Conservation (phyloP, 2,329 filamentous ascomycete genomes). For the Moelleriella libera region DNA sequence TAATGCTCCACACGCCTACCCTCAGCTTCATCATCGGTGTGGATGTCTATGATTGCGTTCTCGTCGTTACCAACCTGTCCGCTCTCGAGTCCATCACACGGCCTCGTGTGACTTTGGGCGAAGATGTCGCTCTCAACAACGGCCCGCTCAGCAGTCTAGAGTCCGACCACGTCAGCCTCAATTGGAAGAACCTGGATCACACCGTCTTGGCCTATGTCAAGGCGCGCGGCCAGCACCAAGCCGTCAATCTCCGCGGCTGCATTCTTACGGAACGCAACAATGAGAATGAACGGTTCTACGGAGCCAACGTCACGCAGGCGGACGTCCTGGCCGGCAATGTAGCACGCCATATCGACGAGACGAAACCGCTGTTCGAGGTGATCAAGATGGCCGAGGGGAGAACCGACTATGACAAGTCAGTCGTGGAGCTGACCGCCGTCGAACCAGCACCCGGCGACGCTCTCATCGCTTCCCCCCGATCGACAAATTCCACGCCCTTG, state of each 20-base stretch:
- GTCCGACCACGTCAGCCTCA: constrained; percentile 31
- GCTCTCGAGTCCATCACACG: constrained; percentile 76
- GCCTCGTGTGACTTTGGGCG: constrained; percentile 64
- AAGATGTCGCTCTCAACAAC: constrained; percentile 62
- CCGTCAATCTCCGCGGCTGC: constrained; percentile 40
- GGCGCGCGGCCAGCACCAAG: constrained; percentile 38
- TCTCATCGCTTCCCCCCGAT: constrained; percentile 32
- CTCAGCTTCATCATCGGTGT: constrained; percentile 83
- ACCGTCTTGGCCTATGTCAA: constrained; percentile 46
- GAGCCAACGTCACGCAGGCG: constrained; percentile 32
- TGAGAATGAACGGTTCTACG: constrained; percentile 47
- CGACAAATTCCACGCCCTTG: constrained; percentile 20
- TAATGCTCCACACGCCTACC: constrained; percentile 78
- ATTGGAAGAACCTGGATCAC: constrained; percentile 37
- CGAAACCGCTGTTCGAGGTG: constrained; percentile 57
- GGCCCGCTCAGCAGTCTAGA: constrained; percentile 55
- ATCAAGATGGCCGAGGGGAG: constrained; percentile 82
- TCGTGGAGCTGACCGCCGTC: constrained; percentile 49
- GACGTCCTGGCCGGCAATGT: constrained; percentile 45
- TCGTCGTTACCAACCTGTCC: constrained; percentile 78
- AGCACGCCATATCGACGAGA: constrained; percentile 37
- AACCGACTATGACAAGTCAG: constrained; percentile 51
- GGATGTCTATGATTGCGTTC: constrained; percentile 90
- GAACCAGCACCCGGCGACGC: constrained; percentile 67
- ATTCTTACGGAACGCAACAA: constrained; percentile 41